phyloP scores from a whole-genome alignment of 805 yeast genomes.

The Wickerhamiella shivajii region DNA sequence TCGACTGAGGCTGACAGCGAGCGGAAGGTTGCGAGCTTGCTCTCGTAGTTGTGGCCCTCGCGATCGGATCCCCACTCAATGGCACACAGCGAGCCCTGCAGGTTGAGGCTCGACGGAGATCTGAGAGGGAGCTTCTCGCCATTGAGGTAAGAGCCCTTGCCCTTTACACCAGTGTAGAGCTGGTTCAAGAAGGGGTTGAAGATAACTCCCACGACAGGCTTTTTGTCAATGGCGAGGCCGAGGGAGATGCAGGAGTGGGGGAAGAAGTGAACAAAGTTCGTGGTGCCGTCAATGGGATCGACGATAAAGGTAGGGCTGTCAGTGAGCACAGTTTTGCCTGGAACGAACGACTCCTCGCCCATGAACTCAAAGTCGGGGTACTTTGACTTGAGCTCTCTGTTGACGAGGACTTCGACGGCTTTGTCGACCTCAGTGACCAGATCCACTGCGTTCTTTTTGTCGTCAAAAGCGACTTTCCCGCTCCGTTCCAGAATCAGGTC shows the following conservation, averaged over 20 bases:
- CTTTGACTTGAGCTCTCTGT: slow-evolving; percentile 20
- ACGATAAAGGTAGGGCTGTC: slow-evolving; percentile 48
- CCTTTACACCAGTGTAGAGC: slow-evolving; percentile 40
- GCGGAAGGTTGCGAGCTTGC: slow-evolving; percentile 35
- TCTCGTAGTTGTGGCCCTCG: slow-evolving; percentile 34
- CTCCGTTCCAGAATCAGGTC: slow-evolving; percentile 34
- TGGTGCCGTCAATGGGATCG: slow-evolving; percentile 54
- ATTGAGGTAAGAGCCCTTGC: slow-evolving; percentile 41
- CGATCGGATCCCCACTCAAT: slow-evolving; percentile 52
- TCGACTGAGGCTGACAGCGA: slow-evolving; percentile 28
- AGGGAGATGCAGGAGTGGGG: slow-evolving; percentile 49
- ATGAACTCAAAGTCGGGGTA: slow-evolving; percentile 40
- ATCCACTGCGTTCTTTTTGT: slow-evolving; percentile 47
- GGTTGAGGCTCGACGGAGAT: slow-evolving; percentile 25
- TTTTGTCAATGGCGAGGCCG: slow-evolving; percentile 36
- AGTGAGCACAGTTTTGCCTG: slow-evolving; percentile 33
- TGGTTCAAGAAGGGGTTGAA: slow-evolving; percentile 44
- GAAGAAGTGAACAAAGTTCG: slow-evolving; percentile 47
- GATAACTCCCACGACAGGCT: slow-evolving; percentile 50
- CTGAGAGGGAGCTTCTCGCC: slow-evolving; percentile 29
- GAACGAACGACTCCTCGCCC: slow-evolving; percentile 46
- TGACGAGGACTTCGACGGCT: slow-evolving; percentile 35
- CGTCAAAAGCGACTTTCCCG: slow-evolving; percentile 36
- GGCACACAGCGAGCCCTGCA: slow-evolving; percentile 41
- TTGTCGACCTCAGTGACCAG: slow-evolving; percentile 48